A percentile compares a stretch with the other conserved stretches of the same genome.
Conservation (phyloP, 108 stramenopile genomes). For the Cyclostephanos tholiformis region DNA sequence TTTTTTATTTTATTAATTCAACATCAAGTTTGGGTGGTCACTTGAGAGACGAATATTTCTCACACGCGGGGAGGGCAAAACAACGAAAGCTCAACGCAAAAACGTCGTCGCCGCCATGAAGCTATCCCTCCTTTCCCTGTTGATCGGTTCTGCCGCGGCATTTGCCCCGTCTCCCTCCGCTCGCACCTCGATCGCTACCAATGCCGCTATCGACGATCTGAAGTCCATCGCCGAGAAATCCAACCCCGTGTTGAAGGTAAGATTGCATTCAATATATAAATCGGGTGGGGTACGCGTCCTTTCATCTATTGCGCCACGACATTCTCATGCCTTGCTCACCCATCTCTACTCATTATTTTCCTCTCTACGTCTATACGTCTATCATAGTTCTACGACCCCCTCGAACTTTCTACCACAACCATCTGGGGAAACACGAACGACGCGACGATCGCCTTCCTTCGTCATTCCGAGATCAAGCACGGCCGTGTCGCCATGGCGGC, state of each 20-base stretch:
- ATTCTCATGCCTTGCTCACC: not conserved
- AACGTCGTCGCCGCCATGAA: constrained; percentile 73
- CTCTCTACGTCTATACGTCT: not conserved
- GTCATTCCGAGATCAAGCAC: constrained; percentile 86
- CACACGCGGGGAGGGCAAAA: too few species aligned
- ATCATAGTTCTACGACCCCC: constrained; percentile 76
- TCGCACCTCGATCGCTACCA: constrained; percentile 36
- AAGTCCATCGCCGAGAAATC: constrained; percentile 67
- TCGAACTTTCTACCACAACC: constrained; percentile 66
- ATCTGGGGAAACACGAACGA: constrained; percentile 75
- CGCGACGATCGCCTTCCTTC: constrained; percentile 68
- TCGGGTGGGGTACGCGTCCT: not conserved
- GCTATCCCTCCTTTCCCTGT: constrained; percentile 57
- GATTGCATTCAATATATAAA: not conserved
- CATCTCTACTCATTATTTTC: constrained; percentile 9
- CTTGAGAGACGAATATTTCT: too few species aligned
- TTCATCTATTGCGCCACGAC: not conserved
- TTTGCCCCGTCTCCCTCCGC: constrained; percentile 66
- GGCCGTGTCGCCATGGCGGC: constrained; percentile 80
- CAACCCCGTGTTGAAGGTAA: constrained; percentile 77
- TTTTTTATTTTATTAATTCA: too few species aligned
- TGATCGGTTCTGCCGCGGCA: constrained; percentile 75
- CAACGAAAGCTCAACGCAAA: too few species aligned
- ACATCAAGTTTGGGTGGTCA: too few species aligned
- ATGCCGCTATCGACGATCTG: constrained; percentile 63